Evolutionary conservation across 2,329 filamentous ascomycete genomes (phyloP), one percentile per base, ranked within the genome.

Genomic region (Monilinia vaccinii-corymbosi): DNA sequence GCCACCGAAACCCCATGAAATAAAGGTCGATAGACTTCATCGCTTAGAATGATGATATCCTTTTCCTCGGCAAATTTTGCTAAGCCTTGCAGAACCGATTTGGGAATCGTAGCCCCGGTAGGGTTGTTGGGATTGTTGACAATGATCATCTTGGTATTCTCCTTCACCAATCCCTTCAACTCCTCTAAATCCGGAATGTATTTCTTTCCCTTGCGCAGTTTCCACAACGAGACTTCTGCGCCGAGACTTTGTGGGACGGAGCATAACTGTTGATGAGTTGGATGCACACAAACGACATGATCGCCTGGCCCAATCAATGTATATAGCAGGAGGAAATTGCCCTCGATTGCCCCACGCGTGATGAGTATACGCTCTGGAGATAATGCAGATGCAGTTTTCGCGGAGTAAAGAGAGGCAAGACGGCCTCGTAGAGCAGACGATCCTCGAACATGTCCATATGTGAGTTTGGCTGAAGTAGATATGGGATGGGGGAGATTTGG

Each of bases 191-290:
- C 79, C 0, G 88, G 83, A 8, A 86, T 74, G 76, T 86, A 94
- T 18, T 80, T 78, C 52, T 89, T 80, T 25, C 83, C 77, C 44
- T 81, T 78, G 52, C 79, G 80, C 10, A 90, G 78, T 70, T 82
- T 84, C 91, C 91, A 96, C 13, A 93, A 72, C 46, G 85, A 84
- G 18, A 95, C 87, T 61, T 89, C 82, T 1, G 89, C 89, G 0
- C 91, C 90, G 6, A 95, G 75, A 42, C 84, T 87, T 65, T 79
- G 78, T 0, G 91, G 89, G 0, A 95, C 82, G 11, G 84, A 78
- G 70, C 93, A 94, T 1, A 96, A 79, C 68, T 94, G 89, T 71
- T 94, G 89, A 68, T 94, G 95, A 0, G 89, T 93, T 14, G 91
- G 91, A 70, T 91, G 89, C 61, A 94, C 88, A 69, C 89, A 94